Base-by-base conservation (phyloP, 768 basidiomycete species). In the Lyophyllum decastes region DNA sequence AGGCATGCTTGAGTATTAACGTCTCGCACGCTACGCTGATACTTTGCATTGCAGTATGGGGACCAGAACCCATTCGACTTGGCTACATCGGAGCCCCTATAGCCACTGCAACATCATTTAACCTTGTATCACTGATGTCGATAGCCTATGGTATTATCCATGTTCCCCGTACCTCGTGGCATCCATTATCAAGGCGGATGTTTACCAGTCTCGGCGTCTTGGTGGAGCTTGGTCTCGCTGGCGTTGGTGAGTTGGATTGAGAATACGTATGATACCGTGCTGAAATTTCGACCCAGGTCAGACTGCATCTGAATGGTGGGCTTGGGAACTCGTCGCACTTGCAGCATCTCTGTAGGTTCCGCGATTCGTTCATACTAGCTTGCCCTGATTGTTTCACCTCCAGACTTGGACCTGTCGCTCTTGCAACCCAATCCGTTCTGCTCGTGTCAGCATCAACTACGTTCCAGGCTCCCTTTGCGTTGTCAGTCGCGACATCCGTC, bases 271-370 rank as follows among this genome's bases (percentile, higher is more conserved):
- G 2, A 19, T 14, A 19, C 19, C 9, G 35, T 58, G 35, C 25
- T 55, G 21, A 30, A 49, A 11, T 27, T 26, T 19, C 19, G 19
- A 12, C 55, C 41, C 59, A 80, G 86, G 86, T 0, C 93, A 94
- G 70, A 88, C 85, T 3, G 92, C 92, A 1, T 87, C 85, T 3
- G 96, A 97, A 72, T 98, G 95, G 96, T 98, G 95, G 94, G 88
- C 90, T 38, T 96, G 96, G 96, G 95, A 97, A 72, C 80, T 94
- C 6, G 72, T 90, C 30, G 88, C 87, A 22, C 74, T 84, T 1
- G 81, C 78, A 5, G 83, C 83, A 3, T 80, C 78, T 59, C 63
- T 80, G 76, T 80, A 61, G 58, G 78, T 69, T 19, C 38, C 69
- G 21, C 45, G 2, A 26, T 49, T 14, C 21, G 22, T 41, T 47